Conservation (phyloP, 768 basidiomycete species). For the Fibroporia radiculosa region DNA sequence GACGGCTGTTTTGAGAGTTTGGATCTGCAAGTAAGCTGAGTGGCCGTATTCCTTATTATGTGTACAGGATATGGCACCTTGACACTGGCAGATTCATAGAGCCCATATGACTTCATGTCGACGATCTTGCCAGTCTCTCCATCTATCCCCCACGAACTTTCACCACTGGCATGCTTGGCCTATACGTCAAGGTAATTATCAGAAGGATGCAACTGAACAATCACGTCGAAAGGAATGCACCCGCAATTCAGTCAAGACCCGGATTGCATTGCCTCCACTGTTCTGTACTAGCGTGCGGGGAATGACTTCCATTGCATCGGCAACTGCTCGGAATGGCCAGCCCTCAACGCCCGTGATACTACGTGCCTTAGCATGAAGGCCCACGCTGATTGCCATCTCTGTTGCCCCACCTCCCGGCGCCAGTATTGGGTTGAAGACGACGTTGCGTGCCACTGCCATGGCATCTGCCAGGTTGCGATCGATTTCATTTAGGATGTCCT, state of each 20-base stretch:
- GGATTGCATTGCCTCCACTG: slow-evolving; percentile 89
- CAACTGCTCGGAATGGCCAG: slow-evolving; percentile 87
- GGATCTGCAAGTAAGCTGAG: slow-evolving; percentile 45
- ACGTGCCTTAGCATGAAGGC: slow-evolving; percentile 71
- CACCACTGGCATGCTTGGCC: slow-evolving; percentile 94
- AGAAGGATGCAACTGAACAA: neutral
- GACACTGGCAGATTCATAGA: slow-evolving; percentile 94
- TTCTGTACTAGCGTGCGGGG: slow-evolving; percentile 94
- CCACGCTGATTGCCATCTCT: slow-evolving; percentile 95
- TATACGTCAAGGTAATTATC: slow-evolving; percentile 21
- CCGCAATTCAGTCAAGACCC: slow-evolving; percentile 88
- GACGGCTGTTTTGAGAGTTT: slow-evolving; percentile 95
- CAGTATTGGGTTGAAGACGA: slow-evolving; percentile 91
- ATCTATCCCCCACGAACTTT: slow-evolving; percentile 89
- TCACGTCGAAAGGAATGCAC: slow-evolving; percentile 32
- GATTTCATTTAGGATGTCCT: slow-evolving; percentile 97
- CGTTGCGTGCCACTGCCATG: slow-evolving; percentile 95
- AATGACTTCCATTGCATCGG: slow-evolving; percentile 96
- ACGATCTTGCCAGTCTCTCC: slow-evolving; percentile 94
- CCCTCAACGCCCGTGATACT: slow-evolving; percentile 82
- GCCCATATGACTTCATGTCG: slow-evolving; percentile 90
- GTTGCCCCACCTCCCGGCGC: slow-evolving; percentile 95
- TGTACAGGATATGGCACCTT: slow-evolving; percentile 45
- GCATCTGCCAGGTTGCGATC: slow-evolving; percentile 97
- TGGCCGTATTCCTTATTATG: no score